Base-by-base conservation (phyloP, 768 basidiomycete genomes). In the Leccinellum albellum region DNA sequence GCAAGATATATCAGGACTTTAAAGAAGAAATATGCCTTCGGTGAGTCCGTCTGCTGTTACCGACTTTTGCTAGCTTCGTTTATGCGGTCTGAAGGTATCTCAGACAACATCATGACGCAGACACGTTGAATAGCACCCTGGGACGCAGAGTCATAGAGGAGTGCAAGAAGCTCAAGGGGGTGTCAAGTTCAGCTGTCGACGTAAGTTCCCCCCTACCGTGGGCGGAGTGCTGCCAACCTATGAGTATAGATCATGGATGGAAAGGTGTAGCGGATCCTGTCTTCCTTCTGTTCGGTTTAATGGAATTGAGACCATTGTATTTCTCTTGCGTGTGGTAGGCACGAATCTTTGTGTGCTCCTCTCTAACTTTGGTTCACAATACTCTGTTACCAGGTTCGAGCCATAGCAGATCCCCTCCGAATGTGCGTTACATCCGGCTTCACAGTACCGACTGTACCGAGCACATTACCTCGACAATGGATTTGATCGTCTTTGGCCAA, bases 1-100 rank as follows among this genome's bases (percentile, higher is more conserved):
- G 86, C 59, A 89, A 85, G 66, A 72, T 92, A 26, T 91, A 91
- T 61, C 73, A 82, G 8, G 87, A 92, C 32, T 93, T 89, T 70
- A 84, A 83, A 62, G 87, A 91, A 69, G 91, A 92, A 68, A 70
- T 81, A 0, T 92, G 91, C 67, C 73, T 85, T 53, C 80, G 85
- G 85, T 86, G 54, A 53, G 68, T 64, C 26, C 2, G 0, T 21
- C 14, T 17, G 3, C 13, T 23, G 44, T 20, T 13, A 13, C 17
- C 24, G 20, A 44, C 32, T 47, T 37, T 37, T n/a, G 37, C 17
- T 40, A 17, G n/a, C n/a, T 40, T 40, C 17, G 20, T 28, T 51
- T 42, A 58, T 37, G 20, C 24, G 8, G 8, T 48, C 7, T 31
- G 28, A 62, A 88, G 89, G 35, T 90, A 90, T 64, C 74, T 91